A percentile compares a stretch with the other conserved stretches of the same genome.
These are phyloP conservation scores for Emmonsiellopsis sp. DNA, from an alignment of 2,329 filamentous ascomycete species.

Conservation along the genomic window DNA sequence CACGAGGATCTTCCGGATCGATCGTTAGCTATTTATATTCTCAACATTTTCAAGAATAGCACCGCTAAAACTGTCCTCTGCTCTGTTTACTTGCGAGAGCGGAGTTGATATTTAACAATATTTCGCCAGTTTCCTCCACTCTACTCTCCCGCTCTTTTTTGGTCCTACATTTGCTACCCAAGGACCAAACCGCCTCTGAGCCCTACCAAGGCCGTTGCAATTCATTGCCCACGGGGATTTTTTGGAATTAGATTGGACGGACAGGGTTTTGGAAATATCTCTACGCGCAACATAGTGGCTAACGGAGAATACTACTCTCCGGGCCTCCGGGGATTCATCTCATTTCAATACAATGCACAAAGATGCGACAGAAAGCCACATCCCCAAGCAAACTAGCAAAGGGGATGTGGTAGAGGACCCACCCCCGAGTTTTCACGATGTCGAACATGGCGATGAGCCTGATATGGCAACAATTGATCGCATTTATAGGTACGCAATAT, in stretches of 20 bases:
- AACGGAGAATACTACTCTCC: background rate
- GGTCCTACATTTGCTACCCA: too few species aligned
- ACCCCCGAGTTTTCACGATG: constrained; percentile 3
- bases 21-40: background rate
- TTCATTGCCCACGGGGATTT: too few species aligned
- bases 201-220: too few species aligned
- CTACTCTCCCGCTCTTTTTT: too few species aligned
- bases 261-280: too few species aligned
- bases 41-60: background rate
- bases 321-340: background rate
- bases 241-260: too few species aligned
- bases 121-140: too few species aligned
- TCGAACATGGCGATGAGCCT: constrained; percentile 19
- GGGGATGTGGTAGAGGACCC: background rate
- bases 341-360: background rate
- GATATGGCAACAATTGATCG: constrained; percentile 27
- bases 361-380: background rate
- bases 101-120: too few species aligned
- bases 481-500: constrained; percentile 24
- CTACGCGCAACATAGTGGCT: too few species aligned
- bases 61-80: too few species aligned
- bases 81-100: too few species aligned
- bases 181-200: too few species aligned
- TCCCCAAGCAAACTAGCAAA: background rate
- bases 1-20: background rate